Evolutionary conservation across 1,284 basidiomycete species (phyloP).

Genomic region (Marasmius fiardii): DNA sequence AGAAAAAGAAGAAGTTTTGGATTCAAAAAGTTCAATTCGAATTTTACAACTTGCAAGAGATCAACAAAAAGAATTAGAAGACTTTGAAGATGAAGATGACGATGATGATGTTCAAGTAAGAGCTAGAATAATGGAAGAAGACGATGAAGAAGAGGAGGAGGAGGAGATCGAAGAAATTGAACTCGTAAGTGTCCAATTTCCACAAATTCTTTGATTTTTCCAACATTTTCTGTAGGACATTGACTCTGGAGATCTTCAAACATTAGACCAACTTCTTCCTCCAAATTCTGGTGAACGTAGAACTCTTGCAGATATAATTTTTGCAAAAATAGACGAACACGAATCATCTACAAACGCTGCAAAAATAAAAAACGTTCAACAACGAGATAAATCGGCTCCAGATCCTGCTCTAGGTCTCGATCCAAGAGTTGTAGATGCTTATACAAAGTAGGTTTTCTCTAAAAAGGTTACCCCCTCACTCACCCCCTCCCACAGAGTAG

Average conservation of each 20-base stretch:
- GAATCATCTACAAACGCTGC: conserved; percentile 49
- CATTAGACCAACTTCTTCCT: conserved; percentile 79
- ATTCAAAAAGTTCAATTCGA: conserved; percentile 83
- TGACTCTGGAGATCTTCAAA: conserved; percentile 83
- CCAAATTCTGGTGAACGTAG: conserved; percentile 69
- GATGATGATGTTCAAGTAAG: conserved; percentile 33
- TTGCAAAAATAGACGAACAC: conserved; percentile 81
- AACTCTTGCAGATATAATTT: conserved; percentile 94
- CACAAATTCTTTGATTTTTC: conserved; percentile 6
- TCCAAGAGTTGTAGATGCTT: conserved; percentile 95
- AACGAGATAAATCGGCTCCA: conserved; percentile 68
- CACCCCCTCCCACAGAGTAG: conserved; percentile 57
- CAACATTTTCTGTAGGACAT: conserved; percentile 63
- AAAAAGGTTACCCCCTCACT: background rate
- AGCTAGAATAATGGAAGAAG: conserved; percentile 37
- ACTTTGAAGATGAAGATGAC: conserved; percentile 41
- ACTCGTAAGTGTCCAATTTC: conserved; percentile 48
- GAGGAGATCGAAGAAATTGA: conserved; percentile 42
- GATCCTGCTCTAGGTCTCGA: conserved; percentile 93
- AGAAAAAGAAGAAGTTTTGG: conserved; percentile 69
- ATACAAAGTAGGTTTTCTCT: conserved; percentile 72
- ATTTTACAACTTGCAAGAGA: conserved; percentile 92
- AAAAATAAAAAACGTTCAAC: conserved; percentile 53
- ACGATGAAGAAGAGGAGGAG: conserved; percentile 49
- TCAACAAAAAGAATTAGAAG: conserved; percentile 88